Percentiles rank a stretch among this genome's conserved stretches.
These are phyloP conservation scores for Ascochyta lentis DNA, from an alignment of 2,329 filamentous ascomycete genomes.

Conservation along the genomic window DNA sequence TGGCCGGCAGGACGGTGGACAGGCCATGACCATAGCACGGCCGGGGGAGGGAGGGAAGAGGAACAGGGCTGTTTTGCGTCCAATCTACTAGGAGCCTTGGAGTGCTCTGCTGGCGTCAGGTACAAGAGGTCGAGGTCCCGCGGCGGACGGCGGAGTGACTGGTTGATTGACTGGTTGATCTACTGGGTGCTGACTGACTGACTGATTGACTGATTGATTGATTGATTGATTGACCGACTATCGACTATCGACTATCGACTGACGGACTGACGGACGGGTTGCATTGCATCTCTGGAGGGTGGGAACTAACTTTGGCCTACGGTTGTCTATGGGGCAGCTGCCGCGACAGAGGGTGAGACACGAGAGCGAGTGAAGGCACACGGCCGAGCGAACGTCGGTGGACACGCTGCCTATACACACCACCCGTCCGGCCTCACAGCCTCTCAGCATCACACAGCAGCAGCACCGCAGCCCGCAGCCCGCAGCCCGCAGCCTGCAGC, in stretches of 20 bases:
- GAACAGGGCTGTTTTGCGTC: conserved; percentile 12
- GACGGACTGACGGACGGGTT: not conserved
- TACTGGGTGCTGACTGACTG: not conserved
- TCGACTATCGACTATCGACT: not conserved
- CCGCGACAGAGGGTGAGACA: conserved; percentile 7
- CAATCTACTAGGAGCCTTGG: not conserved
- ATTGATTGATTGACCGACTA: not conserved
- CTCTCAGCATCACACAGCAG: not conserved
- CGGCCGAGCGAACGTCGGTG: not conserved
- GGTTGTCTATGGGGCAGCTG: conserved; percentile 10
- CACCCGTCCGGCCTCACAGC: no score
- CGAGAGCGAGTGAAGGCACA: conserved; percentile 10
- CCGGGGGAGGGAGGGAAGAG: conserved; percentile 13
- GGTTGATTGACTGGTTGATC: not conserved
- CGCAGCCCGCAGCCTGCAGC: no score
- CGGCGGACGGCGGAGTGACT: not conserved
- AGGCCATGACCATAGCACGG: conserved; percentile 1
- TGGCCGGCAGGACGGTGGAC: conserved; percentile 5
- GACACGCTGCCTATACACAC: no score
- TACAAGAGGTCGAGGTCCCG: conserved; percentile 13
- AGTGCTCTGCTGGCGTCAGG: not conserved
- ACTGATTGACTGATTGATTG: not conserved
- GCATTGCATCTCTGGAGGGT: no score
- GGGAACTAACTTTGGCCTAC: not conserved
- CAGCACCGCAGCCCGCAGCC: no score